phyloP scores from a whole-genome alignment of 768 basidiomycete genomes.

The Auricularia sp. region DNA sequence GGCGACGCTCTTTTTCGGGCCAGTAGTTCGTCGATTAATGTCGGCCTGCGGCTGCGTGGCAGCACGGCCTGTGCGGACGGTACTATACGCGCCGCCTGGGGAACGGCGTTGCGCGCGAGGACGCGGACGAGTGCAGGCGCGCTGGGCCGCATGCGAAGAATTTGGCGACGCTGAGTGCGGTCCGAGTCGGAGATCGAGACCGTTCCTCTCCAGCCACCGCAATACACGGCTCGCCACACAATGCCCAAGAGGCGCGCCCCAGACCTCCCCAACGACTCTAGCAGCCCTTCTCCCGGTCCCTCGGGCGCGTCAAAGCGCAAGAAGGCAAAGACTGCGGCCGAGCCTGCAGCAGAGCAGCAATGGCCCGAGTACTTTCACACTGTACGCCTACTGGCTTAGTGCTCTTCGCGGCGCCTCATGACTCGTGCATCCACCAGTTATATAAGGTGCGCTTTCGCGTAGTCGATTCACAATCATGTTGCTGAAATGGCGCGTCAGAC shows the following conservation, averaged over 20 bases:
- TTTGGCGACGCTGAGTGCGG: neutral
- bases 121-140: slow-evolving; percentile 27
- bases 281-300: neutral
- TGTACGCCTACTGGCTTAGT: slow-evolving; percentile 19
- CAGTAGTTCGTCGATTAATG: slow-evolving; percentile 34
- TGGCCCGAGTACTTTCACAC: slow-evolving; percentile 62
- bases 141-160: slow-evolving; percentile 21
- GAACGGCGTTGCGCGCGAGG: slow-evolving; percentile 25
- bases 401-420: neutral
- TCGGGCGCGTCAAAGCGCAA: slow-evolving; percentile 5
- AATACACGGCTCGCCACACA: neutral
- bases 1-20: slow-evolving; percentile 30
- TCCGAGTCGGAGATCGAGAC: neutral
- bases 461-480: slow-evolving; percentile 2
- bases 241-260: slow-evolving; percentile 2
- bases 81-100: slow-evolving; percentile 1
- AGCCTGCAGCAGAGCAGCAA: slow-evolving; percentile 6
- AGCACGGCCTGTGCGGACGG: slow-evolving; percentile 3
- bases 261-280: neutral
- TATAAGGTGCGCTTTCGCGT: neutral
- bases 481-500: slow-evolving; percentile 27
- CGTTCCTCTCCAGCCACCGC: neutral
- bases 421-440: neutral
- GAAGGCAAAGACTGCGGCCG: slow-evolving; percentile 14
- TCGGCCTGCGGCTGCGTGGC: slow-evolving; percentile 6